Evolutionary conservation across 768 basidiomycete species (phyloP), one percentile per base, ranked within the genome.

Genomic region (Termitomyces sp.): DNA sequence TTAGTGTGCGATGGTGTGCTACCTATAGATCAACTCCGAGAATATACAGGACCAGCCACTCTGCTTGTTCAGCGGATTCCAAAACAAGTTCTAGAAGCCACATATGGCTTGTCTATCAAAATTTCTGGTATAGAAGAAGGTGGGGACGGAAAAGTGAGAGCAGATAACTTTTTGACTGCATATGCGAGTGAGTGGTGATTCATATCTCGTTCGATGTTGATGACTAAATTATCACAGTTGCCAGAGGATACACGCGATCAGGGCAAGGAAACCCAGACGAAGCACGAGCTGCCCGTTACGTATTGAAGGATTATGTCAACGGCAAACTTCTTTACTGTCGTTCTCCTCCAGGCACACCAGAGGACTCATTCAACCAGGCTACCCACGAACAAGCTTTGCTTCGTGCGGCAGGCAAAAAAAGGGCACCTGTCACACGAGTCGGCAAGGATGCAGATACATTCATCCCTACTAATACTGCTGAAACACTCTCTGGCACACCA

Each of bases 221-320:
- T 54, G 32, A 65, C 68, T 28, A 70, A 64, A 24, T n/a, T 42
- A 32, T 39, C 63, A 3, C 63, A 99, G 97, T 98, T 68, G 96
- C 87, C 33, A 81, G 96, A 66, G 97, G 97, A 38, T 97, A 91
- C 74, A 91, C 88, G 69, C 87, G 96, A 42, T 87, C 95, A 1
- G 94, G 96, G 1, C 94, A 96, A 77, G 97, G 97, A 46, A 97
- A 96, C 74, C 96, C 96, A 11, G 97, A 99, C 70, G 95, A 98
- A 70, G 94, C 97, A 35, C 89, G 94, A 55, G 86, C 97, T 0
- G 93, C 96, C 16, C 87, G 97, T 61, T 90, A 90, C 70, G 80
- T 99, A 59, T 81, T 99, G 53, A 99, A 99, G 73, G 97, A 99
- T 76, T 99, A 96, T 69, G 95, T 98, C 62, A 95, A 91, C 67